Evolutionary conservation across 2,329 filamentous ascomycete species (phyloP).

Genomic region (Trichoderma sp.): DNA sequence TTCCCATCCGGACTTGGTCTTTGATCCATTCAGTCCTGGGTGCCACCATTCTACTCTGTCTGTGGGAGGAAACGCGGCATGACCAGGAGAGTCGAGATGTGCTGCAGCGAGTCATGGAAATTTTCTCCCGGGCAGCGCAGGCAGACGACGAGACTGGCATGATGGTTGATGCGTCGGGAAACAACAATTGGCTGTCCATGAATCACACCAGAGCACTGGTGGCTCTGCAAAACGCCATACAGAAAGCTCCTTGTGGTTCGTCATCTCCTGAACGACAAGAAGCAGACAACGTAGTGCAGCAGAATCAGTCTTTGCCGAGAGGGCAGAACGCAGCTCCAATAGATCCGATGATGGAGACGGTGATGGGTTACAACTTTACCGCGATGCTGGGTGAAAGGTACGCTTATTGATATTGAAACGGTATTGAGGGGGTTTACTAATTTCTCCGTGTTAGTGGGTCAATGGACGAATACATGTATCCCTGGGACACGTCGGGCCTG

Average conservation of each 20-base stretch:
- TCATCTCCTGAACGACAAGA: background rate
- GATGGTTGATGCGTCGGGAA: background rate
- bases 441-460: background rate
- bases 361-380: background rate
- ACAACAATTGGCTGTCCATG: constrained; percentile 15
- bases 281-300: background rate
- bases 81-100: constrained; percentile 14
- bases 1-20: constrained; percentile 19
- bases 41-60: constrained; percentile 14
- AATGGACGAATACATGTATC: background rate
- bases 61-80: constrained; percentile 14
- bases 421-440: background rate
- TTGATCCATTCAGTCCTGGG: constrained; percentile 9
- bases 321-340: background rate
- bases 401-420: background rate
- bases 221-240: constrained; percentile 11
- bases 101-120: constrained; percentile 12
- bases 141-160: constrained; percentile 8
- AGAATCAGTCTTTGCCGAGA: background rate
- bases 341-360: background rate
- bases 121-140: constrained; percentile 14
- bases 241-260: background rate
- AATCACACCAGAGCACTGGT: constrained; percentile 3
- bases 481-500: constrained; percentile 5
- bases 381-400: background rate